Evolutionary conservation across 192 early-diverging fungal genomes (phyloP).

Genomic region (Chytriomyces sp.): DNA sequence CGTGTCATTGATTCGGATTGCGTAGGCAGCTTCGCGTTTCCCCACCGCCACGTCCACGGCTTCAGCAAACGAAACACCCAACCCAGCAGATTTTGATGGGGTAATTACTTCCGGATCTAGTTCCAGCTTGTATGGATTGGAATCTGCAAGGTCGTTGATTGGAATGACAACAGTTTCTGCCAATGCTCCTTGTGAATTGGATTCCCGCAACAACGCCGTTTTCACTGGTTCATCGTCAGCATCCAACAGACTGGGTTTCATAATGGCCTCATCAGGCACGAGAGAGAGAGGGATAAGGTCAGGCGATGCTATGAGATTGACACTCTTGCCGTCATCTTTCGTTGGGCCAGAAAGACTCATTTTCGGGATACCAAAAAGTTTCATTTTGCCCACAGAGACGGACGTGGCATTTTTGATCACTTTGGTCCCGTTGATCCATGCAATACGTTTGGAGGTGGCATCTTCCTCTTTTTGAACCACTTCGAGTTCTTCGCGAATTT

Average conservation of each 20-base stretch:
- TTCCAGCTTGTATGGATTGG: neutral
- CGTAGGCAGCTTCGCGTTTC: constrained; percentile 2
- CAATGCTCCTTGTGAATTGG: neutral
- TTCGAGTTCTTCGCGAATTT: constrained; percentile 26
- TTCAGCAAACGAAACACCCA: neutral
- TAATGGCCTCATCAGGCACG: too few species aligned
- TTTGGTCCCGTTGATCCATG: constrained; percentile 16
- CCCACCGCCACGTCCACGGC: neutral
- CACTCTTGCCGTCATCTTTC: neutral
- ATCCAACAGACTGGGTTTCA: neutral
- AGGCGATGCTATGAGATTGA: neutral
- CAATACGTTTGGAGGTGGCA: constrained; percentile 4
- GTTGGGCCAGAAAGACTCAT: neutral
- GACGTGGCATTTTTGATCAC: neutral
- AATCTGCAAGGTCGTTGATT: neutral
- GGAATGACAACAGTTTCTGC: neutral
- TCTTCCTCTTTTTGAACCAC: constrained; percentile 28
- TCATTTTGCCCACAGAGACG: neutral
- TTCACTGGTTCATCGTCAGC: neutral
- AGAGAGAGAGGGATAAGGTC: neutral
- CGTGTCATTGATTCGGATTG: neutral
- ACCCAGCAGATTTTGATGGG: neutral
- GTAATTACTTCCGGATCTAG: neutral
- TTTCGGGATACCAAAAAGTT: neutral
- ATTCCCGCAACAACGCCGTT: neutral